Evolutionary conservation across 306 rosid genomes (phyloP).

Genomic region (Vigna reflexopilosa): DNA sequence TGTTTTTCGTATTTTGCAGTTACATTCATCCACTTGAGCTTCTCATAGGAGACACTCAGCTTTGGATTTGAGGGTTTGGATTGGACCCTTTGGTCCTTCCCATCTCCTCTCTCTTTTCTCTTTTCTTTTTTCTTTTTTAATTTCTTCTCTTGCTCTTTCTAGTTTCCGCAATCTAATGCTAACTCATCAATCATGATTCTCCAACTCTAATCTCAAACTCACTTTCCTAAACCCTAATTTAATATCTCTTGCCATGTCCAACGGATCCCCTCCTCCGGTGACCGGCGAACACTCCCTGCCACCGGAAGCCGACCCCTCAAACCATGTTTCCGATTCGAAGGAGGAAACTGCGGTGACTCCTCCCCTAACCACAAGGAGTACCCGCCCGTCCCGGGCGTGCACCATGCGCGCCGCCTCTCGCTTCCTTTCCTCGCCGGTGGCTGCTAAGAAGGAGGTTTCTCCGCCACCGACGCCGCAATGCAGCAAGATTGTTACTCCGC

Average conservation of each 20-base stretch:
- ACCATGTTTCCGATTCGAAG: conserved; percentile 51
- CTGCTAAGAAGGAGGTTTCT: conserved; percentile 53
- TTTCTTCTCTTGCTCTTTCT: background rate
- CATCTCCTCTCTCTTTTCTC: background rate
- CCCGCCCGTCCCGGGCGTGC: conserved; percentile 96
- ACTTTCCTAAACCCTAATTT: conserved; percentile 53
- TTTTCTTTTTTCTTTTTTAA: background rate
- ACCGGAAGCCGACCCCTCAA: conserved; percentile 56
- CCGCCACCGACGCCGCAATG: conserved; percentile 63
- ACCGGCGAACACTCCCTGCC: conserved; percentile 66
- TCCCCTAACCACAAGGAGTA: conserved; percentile 61
- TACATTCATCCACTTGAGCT: conserved; percentile 22
- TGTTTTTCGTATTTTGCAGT: conserved; percentile 32
- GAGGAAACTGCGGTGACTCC: conserved; percentile 54
- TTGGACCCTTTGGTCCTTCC: conserved; percentile 65
- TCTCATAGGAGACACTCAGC: conserved; percentile 23
- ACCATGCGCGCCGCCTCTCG: conserved; percentile 87
- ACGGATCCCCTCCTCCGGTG: conserved; percentile 66
- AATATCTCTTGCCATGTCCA: conserved; percentile 73
- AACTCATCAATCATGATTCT: conserved; percentile 59
- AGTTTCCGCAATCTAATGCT: conserved; percentile 50
- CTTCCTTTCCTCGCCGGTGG: conserved; percentile 46
- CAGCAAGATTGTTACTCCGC: conserved; percentile 82
- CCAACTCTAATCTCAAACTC: conserved; percentile 60
- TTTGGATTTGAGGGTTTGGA: conserved; percentile 59